phyloP scores from a whole-genome alignment of 1,284 basidiomycete species.

The Puccinia horiana region DNA sequence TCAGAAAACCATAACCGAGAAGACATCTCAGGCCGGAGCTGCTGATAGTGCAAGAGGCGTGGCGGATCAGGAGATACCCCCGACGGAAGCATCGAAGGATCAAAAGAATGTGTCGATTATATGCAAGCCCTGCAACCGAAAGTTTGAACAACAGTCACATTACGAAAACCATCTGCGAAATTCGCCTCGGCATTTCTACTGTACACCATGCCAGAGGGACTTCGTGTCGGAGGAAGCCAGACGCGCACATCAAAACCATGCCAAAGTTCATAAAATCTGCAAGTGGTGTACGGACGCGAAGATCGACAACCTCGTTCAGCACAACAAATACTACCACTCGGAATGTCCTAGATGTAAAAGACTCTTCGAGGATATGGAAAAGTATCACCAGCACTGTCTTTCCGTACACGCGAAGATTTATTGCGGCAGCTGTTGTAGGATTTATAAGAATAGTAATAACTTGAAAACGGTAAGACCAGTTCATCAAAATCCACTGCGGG shows the following conservation, averaged over 20 bases:
- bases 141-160: not conserved
- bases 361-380: not conserved
- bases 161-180: conserved; percentile 16
- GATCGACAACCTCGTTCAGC: not conserved
- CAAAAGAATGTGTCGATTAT: not conserved
- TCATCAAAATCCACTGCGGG: not conserved
- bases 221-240: not conserved
- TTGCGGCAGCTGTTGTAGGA: not conserved
- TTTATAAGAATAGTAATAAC: conserved; percentile 6
- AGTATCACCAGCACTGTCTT: not conserved
- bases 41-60: not conserved
- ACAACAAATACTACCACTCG: not conserved
- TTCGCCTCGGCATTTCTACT: conserved; percentile 20
- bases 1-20: not conserved
- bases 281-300: not conserved
- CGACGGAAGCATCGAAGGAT: not conserved
- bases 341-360: not conserved
- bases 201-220: conserved; percentile 1
- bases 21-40: not conserved
- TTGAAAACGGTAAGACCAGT: not conserved
- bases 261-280: not conserved
- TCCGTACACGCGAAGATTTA: not conserved
- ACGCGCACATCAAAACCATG: not conserved
- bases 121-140: conserved; percentile 8
- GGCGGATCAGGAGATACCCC: not conserved